Percentiles rank a stretch among this genome's conserved stretches.
Conservation (phyloP, 108 stramenopile species). For the Fistulifera pelliculosa region DNA sequence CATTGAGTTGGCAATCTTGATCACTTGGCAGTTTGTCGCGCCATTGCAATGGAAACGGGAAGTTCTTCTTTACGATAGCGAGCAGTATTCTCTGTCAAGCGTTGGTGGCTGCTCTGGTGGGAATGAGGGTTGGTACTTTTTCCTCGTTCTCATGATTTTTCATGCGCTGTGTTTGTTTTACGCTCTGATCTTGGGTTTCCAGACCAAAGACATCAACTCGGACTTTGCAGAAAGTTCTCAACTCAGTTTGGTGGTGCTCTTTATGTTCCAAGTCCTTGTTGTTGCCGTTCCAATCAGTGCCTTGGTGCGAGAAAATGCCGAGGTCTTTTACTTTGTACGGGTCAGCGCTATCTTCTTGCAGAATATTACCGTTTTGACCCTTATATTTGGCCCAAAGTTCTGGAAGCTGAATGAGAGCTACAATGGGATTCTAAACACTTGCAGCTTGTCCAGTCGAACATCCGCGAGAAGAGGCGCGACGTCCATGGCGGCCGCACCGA, state of each 20-base stretch:
- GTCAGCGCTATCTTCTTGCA: conserved; percentile 22
- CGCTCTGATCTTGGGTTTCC: conserved; percentile 19
- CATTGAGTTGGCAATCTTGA: conserved; percentile 14
- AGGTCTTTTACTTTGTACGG: conserved; percentile 27
- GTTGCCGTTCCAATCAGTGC: conserved; percentile 31
- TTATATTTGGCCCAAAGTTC: conserved; percentile 47
- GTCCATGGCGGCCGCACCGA: too few relatives aligned
- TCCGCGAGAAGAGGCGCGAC: too few relatives aligned
- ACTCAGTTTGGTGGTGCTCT: conserved; percentile 30
- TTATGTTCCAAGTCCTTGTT: conserved; percentile 33
- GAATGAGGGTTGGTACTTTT: conserved; percentile 15
- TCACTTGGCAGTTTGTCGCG: conserved; percentile 19
- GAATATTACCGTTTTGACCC: conserved; percentile 18
- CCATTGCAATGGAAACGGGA: conserved; percentile 19
- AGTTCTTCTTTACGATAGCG: conserved; percentile 9
- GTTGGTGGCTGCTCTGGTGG: conserved; percentile 16
- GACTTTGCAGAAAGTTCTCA: conserved; percentile 36
- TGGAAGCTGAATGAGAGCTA: background rate
- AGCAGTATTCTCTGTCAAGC: conserved; percentile 13
- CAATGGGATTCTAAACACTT: too few relatives aligned
- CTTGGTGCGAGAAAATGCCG: conserved; percentile 22
- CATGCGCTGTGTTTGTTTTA: conserved; percentile 22
- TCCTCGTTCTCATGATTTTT: conserved; percentile 12
- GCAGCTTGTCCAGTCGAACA: too few relatives aligned
- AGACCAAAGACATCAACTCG: conserved; percentile 21